phyloP scores from a whole-genome alignment of 176 grass and related monocot genomes.

The Oryza coarctata region DNA sequence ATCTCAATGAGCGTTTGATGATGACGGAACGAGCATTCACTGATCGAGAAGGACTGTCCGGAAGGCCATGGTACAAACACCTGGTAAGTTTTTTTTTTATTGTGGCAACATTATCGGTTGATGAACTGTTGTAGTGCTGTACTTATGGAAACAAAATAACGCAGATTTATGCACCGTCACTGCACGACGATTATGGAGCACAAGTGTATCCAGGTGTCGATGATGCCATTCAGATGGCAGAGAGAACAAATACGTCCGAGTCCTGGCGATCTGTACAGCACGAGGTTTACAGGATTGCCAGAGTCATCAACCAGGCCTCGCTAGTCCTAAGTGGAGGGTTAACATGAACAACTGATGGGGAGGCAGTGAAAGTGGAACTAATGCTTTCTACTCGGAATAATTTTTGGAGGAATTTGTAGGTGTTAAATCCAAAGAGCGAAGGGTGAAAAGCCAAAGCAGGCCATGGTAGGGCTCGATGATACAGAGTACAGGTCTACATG shows the following conservation, averaged over 20 bases:
- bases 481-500: not conserved
- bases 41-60: constrained; percentile 61
- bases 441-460: not conserved
- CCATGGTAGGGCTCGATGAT: not conserved
- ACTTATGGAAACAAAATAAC: constrained; percentile 10
- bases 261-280: constrained; percentile 67
- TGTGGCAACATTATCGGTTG: not conserved
- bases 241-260: constrained; percentile 47
- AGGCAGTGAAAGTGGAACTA: not conserved
- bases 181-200: constrained; percentile 73
- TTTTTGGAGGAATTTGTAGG: not conserved
- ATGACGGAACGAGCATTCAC: constrained; percentile 85
- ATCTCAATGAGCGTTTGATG: constrained; percentile 78
- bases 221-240: constrained; percentile 63
- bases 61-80: constrained; percentile 92
- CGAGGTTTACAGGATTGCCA: constrained; percentile 71
- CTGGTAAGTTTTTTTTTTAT: constrained; percentile 63
- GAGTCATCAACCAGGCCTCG: constrained; percentile 63
- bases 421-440: not conserved
- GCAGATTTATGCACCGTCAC: constrained; percentile 77
- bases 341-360: constrained; percentile 17
- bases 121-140: not conserved
- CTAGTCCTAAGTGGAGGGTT: constrained; percentile 60
- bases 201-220: constrained; percentile 70
- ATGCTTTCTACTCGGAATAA: not conserved